These are phyloP conservation scores for Alternaria incomplexa DNA, from an alignment of 2,329 filamentous ascomycete genomes.

Conservation along the genomic window DNA sequence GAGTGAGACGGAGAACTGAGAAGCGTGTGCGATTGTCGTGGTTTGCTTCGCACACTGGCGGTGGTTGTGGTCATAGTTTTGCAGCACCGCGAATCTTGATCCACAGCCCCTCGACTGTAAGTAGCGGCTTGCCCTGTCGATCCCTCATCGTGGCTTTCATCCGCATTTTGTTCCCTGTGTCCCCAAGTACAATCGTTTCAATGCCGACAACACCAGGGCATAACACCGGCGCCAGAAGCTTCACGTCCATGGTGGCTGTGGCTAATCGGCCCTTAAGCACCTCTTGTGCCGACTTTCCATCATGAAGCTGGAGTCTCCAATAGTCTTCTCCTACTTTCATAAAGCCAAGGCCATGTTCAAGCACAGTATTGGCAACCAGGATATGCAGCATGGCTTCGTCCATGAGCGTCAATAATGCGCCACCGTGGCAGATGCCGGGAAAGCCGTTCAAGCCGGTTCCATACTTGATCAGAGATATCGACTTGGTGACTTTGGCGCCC, in stretches of 20 bases:
- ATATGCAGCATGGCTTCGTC: slow-evolving; percentile 61
- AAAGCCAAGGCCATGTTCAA: slow-evolving; percentile 7
- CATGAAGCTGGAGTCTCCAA: slow-evolving; percentile 5
- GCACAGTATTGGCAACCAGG: slow-evolving; percentile 24
- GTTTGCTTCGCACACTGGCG: background rate
- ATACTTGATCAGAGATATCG: slow-evolving; percentile 27
- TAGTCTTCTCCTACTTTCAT: slow-evolving; percentile 3
- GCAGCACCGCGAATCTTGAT: slow-evolving; percentile 22
- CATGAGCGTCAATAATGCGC: slow-evolving; percentile 68
- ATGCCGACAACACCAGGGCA: slow-evolving; percentile 35
- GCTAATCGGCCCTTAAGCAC: slow-evolving; percentile 26
- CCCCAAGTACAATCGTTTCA: slow-evolving; percentile 27
- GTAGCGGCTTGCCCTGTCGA: slow-evolving; percentile 25
- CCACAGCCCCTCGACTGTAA: slow-evolving; percentile 30
- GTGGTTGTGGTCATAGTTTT: slow-evolving; percentile 18
- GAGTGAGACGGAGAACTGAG: background rate
- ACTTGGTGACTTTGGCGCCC: slow-evolving; percentile 15
- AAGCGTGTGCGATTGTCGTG: background rate
- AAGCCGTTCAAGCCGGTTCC: slow-evolving; percentile 62
- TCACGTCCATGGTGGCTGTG: slow-evolving; percentile 29
- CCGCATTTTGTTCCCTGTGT: slow-evolving; percentile 27
- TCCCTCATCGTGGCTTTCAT: slow-evolving; percentile 33
- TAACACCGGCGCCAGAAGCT: slow-evolving; percentile 29
- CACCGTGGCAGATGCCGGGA: slow-evolving; percentile 73
- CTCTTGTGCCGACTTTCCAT: slow-evolving; percentile 17